phyloP scores from a whole-genome alignment of 768 basidiomycete species.

The Amanita phalloides region DNA sequence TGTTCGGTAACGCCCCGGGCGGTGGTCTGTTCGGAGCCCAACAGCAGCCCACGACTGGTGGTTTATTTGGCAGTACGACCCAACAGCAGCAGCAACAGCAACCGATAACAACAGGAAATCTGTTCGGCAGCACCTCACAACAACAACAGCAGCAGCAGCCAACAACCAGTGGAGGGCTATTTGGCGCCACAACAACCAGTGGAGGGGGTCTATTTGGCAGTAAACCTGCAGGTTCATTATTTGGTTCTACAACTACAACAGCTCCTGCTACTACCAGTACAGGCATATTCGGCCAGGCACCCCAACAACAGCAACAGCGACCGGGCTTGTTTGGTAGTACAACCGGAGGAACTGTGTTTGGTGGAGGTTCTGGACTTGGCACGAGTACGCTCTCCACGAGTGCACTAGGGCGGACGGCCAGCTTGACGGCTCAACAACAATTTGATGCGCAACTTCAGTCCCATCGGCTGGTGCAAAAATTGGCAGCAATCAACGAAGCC shows the following conservation, averaged over 20 bases:
- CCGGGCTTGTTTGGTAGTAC: slow-evolving; percentile 20
- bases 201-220: slow-evolving; percentile 8
- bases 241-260: slow-evolving; percentile 14
- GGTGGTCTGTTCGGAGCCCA: slow-evolving; percentile 12
- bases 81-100: slow-evolving; percentile 6
- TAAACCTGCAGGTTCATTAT: slow-evolving; percentile 12
- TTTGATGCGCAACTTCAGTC: slow-evolving; percentile 56
- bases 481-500: slow-evolving; percentile 53
- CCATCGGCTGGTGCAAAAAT: slow-evolving; percentile 38
- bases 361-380: slow-evolving; percentile 13
- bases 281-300: slow-evolving; percentile 17
- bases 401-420: slow-evolving; percentile 24
- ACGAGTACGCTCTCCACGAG: slow-evolving; percentile 18
- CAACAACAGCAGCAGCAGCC: slow-evolving; percentile 1
- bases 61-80: slow-evolving; percentile 13
- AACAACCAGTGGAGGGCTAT: slow-evolving; percentile 7
- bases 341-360: slow-evolving; percentile 15
- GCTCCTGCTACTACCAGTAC: slow-evolving; percentile 11
- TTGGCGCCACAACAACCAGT: slow-evolving; percentile 6
- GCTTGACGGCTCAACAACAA: slow-evolving; percentile 31
- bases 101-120: neutral
- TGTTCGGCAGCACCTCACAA: slow-evolving; percentile 1
- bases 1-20: slow-evolving; percentile 16
- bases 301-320: slow-evolving; percentile 19
- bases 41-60: slow-evolving; percentile 8